A percentile compares a stretch with the other conserved stretches of the same genome.
Evolutionary conservation across 106 monocot species (phyloP).

Genomic region (Xerophyta viscosa): DNA sequence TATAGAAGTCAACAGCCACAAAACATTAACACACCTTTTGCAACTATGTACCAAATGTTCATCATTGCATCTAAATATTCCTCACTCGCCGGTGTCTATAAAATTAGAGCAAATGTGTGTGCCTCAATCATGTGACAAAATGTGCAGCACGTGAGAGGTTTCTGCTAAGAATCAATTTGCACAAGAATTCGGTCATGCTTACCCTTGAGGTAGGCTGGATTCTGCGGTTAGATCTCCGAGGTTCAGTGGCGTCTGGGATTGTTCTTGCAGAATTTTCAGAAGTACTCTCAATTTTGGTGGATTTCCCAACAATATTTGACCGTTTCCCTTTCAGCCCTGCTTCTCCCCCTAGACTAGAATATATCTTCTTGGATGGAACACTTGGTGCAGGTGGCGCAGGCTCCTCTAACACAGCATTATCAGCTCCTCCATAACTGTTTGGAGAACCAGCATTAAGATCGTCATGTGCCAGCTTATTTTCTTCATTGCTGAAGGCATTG

Average conservation of each 20-base stretch:
- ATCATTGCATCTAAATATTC: no score
- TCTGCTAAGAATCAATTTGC: no score
- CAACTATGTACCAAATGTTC: no score
- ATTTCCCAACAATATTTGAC: constrained; percentile 21
- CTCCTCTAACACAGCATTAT: constrained; percentile 7
- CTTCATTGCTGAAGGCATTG: constrained; percentile 17
- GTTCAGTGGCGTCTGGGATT: constrained; percentile 35
- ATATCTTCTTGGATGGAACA: constrained; percentile 25
- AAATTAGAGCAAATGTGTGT: neutral
- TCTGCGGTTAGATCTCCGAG: constrained; percentile 82
- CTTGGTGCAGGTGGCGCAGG: constrained; percentile 13
- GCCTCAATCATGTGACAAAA: neutral
- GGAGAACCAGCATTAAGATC: constrained; percentile 13
- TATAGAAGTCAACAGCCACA: no score
- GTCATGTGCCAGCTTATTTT: constrained; percentile 21
- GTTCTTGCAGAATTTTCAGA: constrained; percentile 21
- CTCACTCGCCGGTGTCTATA: no score
- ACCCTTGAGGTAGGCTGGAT: constrained; percentile 97
- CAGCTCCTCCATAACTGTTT: constrained; percentile 8
- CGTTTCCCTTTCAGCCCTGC: constrained; percentile 24
- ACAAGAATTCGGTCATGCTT: constrained; percentile 7
- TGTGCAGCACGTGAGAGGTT: neutral
- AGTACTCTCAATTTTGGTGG: constrained; percentile 11
- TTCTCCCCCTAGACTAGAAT: constrained; percentile 6
- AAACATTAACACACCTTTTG: no score